Conservation (phyloP, 345 rosid species). For the Nasturtium officinale region DNA sequence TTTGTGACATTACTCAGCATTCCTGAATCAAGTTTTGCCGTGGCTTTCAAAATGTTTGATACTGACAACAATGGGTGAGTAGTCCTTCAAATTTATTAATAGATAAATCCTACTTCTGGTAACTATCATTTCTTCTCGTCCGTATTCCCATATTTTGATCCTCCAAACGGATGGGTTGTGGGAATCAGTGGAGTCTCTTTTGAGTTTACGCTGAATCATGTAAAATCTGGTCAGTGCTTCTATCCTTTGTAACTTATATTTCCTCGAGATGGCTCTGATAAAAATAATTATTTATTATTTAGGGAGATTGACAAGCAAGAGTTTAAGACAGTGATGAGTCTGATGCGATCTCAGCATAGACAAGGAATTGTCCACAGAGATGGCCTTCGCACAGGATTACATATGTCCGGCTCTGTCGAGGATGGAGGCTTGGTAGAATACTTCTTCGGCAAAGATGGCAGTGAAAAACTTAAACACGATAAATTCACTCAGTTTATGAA, state of each 20-base stretch:
- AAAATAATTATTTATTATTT: conserved; percentile 9
- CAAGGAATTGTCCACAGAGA: conserved; percentile 75
- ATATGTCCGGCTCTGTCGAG: conserved; percentile 64
- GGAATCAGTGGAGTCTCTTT: conserved; percentile 42
- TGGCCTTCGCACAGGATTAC: conserved; percentile 69
- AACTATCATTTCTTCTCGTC: conserved; percentile 31
- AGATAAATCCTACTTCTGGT: conserved; percentile 32
- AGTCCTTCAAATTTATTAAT: conserved; percentile 8
- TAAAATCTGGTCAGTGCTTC: conserved; percentile 40
- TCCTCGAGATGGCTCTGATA: conserved; percentile 27
- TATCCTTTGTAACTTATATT: conserved; percentile 30
- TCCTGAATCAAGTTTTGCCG: conserved; percentile 83
- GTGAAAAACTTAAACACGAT: conserved; percentile 60
- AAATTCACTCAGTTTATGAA: conserved; percentile 76
- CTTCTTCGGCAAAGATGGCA: conserved; percentile 91
- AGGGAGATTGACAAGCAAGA: conserved; percentile 85
- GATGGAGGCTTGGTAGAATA: conserved; percentile 83
- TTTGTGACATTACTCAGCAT: conserved; percentile 86
- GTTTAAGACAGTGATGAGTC: conserved; percentile 90
- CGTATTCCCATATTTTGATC: conserved; percentile 41
- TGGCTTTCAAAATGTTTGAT: conserved; percentile 95
- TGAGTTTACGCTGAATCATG: conserved; percentile 41
- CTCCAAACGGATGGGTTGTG: conserved; percentile 39
- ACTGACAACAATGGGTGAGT: conserved; percentile 75
- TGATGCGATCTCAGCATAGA: conserved; percentile 85